Evolutionary conservation across 352 stramenopile species (phyloP).

Genomic region (Phytophthora boehmeriae): DNA sequence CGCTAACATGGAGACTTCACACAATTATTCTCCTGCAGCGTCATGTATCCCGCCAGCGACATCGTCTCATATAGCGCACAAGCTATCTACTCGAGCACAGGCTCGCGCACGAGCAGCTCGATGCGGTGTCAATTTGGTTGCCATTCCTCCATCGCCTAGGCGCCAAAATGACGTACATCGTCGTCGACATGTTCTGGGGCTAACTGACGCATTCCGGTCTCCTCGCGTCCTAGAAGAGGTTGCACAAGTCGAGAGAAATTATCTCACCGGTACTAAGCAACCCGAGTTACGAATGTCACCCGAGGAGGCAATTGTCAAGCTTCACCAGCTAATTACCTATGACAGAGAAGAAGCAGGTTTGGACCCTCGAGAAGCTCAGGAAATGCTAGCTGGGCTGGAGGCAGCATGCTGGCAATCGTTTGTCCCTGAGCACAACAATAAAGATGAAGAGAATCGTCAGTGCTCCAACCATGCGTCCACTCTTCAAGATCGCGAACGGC

Average conservation of each 20-base stretch:
- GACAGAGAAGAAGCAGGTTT: constrained; percentile 1
- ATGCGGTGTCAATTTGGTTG: constrained; percentile 13
- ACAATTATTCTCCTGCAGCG: constrained; percentile 18
- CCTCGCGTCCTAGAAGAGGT: constrained; percentile 38
- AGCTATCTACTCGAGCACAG: constrained; percentile 34
- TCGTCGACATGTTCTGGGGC: not conserved
- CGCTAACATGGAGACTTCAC: constrained; percentile 22
- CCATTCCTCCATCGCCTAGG: constrained; percentile 3
- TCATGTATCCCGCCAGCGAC: constrained; percentile 8
- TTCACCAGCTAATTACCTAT: constrained; percentile 21
- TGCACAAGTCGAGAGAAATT: constrained; percentile 32
- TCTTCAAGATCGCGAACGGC: not conserved
- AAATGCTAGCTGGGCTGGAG: constrained; percentile 36
- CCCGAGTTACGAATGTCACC: constrained; percentile 21
- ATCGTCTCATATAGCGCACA: constrained; percentile 22
- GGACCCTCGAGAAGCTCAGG: constrained; percentile 5
- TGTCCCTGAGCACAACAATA: not conserved
- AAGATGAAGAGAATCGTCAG: not conserved
- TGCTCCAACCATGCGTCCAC: not conserved
- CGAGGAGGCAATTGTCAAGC: constrained; percentile 35
- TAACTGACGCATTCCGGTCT: constrained; percentile 37
- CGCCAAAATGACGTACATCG: constrained; percentile 3
- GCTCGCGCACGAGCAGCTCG: constrained; percentile 22
- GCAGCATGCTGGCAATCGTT: constrained; percentile 44
- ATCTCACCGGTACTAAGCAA: not conserved